Conservation (phyloP, 202 grass and related monocot genomes). For the Carex sylvatica region DNA sequence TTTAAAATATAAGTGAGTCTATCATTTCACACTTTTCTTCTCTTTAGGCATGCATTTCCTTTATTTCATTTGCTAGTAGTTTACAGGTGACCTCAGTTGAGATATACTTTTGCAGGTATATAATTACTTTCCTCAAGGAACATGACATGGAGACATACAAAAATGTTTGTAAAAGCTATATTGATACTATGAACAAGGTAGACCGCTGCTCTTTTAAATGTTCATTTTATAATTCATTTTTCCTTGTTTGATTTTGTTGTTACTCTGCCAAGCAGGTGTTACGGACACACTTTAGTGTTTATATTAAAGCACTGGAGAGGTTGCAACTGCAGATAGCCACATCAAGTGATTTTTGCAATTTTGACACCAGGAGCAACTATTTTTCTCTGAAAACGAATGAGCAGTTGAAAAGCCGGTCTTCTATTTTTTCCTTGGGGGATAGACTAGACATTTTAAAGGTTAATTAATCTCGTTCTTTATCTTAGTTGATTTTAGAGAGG, state of each 20-base stretch:
- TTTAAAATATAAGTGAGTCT: slow-evolving; percentile 9
- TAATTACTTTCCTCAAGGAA: slow-evolving; percentile 76
- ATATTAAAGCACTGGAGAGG: slow-evolving; percentile 75
- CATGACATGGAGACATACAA: slow-evolving; percentile 59
- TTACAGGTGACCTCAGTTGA: slow-evolving; percentile 19
- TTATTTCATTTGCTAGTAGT: slow-evolving; percentile 5
- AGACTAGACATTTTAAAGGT: slow-evolving; percentile 89
- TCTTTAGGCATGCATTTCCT: slow-evolving; percentile 22
- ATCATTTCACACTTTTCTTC: neutral
- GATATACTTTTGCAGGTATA: slow-evolving; percentile 44
- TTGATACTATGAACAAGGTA: slow-evolving; percentile 90
- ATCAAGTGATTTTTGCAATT: slow-evolving; percentile 52
- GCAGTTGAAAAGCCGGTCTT: slow-evolving; percentile 45
- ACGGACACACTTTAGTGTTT: slow-evolving; percentile 62
- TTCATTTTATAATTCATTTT: slow-evolving; percentile 8
- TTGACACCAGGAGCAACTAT: slow-evolving; percentile 49
- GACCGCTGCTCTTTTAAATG: neutral
- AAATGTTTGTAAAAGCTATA: slow-evolving; percentile 53
- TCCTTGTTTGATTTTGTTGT: slow-evolving; percentile 14
- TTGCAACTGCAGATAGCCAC: slow-evolving; percentile 54
- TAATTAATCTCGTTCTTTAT: neutral
- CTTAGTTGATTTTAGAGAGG: neutral
- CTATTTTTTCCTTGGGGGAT: slow-evolving; percentile 85
- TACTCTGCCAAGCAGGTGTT: slow-evolving; percentile 45
- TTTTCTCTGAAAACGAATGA: slow-evolving; percentile 66